Conservation (phyloP, 495 filamentous ascomycete species). For the Talaromyces trachyspermus region DNA sequence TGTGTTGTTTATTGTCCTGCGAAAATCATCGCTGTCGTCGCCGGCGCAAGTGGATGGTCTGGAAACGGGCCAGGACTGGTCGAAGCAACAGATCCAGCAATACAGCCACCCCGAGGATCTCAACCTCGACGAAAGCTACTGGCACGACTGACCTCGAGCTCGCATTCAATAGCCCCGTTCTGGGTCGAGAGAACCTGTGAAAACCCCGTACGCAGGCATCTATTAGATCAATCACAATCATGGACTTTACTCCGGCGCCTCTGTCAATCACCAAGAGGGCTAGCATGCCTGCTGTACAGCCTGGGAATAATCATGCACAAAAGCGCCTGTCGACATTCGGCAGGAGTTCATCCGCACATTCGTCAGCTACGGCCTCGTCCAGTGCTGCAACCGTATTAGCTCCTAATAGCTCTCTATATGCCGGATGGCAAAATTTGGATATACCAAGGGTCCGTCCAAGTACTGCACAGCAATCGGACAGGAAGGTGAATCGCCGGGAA, state of each 20-base stretch:
- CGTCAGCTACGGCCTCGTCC: not conserved
- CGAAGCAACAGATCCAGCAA: slow-evolving; percentile 11
- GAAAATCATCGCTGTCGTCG: slow-evolving; percentile 13
- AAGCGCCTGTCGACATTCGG: not conserved
- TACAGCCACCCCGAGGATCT: slow-evolving; percentile 14
- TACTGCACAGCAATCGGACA: not conserved
- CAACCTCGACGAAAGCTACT: slow-evolving; percentile 11
- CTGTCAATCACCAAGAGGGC: not conserved
- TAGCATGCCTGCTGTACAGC: not conserved
- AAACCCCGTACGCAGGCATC: not conserved
- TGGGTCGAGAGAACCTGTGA: slow-evolving; percentile 16
- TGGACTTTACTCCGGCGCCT: not conserved
- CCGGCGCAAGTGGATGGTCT: slow-evolving; percentile 1
- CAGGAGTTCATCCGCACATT: not conserved
- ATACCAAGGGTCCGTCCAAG: slow-evolving; percentile 3
- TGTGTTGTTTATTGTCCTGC: slow-evolving; percentile 38
- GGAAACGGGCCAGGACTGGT: slow-evolving; percentile 10
- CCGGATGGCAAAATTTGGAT: not conserved
- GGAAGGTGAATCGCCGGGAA: not conserved
- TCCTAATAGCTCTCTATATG: not conserved
- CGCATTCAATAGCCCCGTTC: slow-evolving; percentile 14
- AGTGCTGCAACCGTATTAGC: not conserved
- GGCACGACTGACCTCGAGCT: slow-evolving; percentile 14
- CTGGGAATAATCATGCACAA: not conserved
- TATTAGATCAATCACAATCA: not conserved